Evolutionary conservation across 169 alveolate species (phyloP).

Genomic region (Neospora caninum): DNA sequence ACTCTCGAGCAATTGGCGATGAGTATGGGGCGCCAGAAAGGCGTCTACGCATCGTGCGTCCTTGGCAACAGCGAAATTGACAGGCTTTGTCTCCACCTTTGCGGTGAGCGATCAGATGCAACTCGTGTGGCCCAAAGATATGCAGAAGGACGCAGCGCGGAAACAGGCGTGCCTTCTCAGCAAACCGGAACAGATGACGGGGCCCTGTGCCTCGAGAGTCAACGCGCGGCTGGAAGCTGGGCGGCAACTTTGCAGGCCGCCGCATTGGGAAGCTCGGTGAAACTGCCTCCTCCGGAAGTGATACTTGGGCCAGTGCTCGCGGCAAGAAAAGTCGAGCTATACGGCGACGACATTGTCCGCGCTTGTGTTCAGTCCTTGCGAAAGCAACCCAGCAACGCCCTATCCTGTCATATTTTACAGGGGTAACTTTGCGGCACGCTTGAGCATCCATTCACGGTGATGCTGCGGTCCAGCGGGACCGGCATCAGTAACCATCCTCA

Average conservation of each 20-base stretch:
- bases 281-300: background rate
- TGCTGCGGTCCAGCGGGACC: too few species aligned
- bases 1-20: background rate
- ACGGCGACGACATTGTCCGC: conserved; percentile 21
- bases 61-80: background rate
- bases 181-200: too few species aligned
- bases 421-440: too few species aligned
- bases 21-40: background rate
- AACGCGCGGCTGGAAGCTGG: background rate
- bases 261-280: background rate
- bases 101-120: background rate
- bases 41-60: conserved; percentile 12
- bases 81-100: background rate
- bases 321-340: conserved; percentile 2
- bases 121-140: background rate
- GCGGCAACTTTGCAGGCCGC: background rate
- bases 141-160: background rate
- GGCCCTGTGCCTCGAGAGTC: background rate
- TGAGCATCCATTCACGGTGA: too few species aligned
- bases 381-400: background rate
- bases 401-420: too few species aligned
- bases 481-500: too few species aligned
- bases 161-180: background rate
- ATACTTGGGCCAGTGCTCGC: conserved; percentile 6
- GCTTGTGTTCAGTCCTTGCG: background rate